Evolutionary conservation across 2,329 filamentous ascomycete species (phyloP), one percentile per base, ranked within the genome.

Genomic region (Claviceps pazoutovae): DNA sequence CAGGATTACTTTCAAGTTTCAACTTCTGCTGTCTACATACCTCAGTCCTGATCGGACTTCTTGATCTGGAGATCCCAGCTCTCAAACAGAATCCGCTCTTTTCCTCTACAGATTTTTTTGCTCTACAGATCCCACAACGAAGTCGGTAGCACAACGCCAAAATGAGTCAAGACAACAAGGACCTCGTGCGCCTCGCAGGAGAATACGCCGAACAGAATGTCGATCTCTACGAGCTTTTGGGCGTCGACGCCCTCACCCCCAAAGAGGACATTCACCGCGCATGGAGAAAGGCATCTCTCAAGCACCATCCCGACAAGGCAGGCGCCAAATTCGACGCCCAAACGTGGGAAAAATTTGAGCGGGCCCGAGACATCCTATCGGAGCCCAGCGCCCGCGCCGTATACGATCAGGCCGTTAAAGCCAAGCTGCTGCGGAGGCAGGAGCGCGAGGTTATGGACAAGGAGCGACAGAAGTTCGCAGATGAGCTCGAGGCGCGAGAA

Each of bases 231-330:
- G 80, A 78, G 26, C 75, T 95, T 26, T 78, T 95, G 16, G 78
- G 77, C 51, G 74, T 93, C 48, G 72, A 80, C 52, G 73, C 80
- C 19, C 75, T 82, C 17, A 79, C 83, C 0, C 70, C 75, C 19
- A 83, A 84, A 52, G 71, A 80, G n/a, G 84, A 89, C 56, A 84
- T 95, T 61, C 83, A 87, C 56, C 82, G 85, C 58, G 88, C 88
- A 45, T 96, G 91, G 74, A 81, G 88, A 54, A 86, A 87, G 60
- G 83, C 84, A 34, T 88, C 88, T 3, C 74, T 95, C n/a, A 88
- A 88, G 62, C 88, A 90, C 72, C 91, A 97, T 66, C 91, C 91
- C 1, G 91, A 97, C 75, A 95, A 96, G 70, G 83, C 90, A 51
- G 79, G 83, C 56, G 80, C 79, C 50, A 71, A 76, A 39, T 88